A percentile compares a stretch with the other conserved stretches of the same genome.
phyloP scores from a whole-genome alignment of 495 filamentous ascomycete species.

The Penicillium arizonense region DNA sequence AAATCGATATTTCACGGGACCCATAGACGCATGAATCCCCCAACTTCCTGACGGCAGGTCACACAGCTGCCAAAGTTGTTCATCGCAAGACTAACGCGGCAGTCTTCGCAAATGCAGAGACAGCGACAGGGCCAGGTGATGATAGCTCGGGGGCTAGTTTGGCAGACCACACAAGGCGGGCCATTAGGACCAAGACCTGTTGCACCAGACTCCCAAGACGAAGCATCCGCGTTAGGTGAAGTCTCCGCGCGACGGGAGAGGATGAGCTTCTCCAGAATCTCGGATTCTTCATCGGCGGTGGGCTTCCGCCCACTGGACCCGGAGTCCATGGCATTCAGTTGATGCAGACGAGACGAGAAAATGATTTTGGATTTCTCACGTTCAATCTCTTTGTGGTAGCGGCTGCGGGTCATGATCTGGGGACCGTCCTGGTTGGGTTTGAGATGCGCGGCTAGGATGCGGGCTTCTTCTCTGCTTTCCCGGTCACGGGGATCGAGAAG shows the following conservation, averaged over 20 bases:
- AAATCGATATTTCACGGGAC: slow-evolving; percentile 60
- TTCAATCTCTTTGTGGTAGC: slow-evolving; percentile 64
- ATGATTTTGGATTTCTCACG: slow-evolving; percentile 66
- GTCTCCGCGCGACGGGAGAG: slow-evolving; percentile 52
- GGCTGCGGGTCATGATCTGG: slow-evolving; percentile 76
- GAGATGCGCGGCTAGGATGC: slow-evolving; percentile 79
- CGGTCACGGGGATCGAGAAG: slow-evolving; percentile 78
- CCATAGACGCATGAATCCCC: slow-evolving; percentile 85
- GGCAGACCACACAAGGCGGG: slow-evolving; percentile 91
- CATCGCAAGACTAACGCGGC: slow-evolving; percentile 87
- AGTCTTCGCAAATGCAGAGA: slow-evolving; percentile 91
- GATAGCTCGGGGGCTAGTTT: slow-evolving; percentile 79
- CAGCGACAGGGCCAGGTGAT: slow-evolving; percentile 97
- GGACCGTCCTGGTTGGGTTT: slow-evolving; percentile 42
- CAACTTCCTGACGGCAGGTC: slow-evolving; percentile 83
- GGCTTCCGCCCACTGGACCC: slow-evolving; percentile 37
- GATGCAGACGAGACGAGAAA: slow-evolving; percentile 38
- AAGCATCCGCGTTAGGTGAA: slow-evolving; percentile 14
- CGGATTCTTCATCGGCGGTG: slow-evolving; percentile 71
- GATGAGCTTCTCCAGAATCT: slow-evolving; percentile 79
- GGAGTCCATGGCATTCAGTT: slow-evolving; percentile 10
- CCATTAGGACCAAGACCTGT: slow-evolving; percentile 71
- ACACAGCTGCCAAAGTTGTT: slow-evolving; percentile 96
- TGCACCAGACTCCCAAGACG: slow-evolving; percentile 64
- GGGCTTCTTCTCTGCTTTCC: slow-evolving; percentile 77